Conservation (phyloP, 139 green algal genomes). For the Chlorella sp. region DNA sequence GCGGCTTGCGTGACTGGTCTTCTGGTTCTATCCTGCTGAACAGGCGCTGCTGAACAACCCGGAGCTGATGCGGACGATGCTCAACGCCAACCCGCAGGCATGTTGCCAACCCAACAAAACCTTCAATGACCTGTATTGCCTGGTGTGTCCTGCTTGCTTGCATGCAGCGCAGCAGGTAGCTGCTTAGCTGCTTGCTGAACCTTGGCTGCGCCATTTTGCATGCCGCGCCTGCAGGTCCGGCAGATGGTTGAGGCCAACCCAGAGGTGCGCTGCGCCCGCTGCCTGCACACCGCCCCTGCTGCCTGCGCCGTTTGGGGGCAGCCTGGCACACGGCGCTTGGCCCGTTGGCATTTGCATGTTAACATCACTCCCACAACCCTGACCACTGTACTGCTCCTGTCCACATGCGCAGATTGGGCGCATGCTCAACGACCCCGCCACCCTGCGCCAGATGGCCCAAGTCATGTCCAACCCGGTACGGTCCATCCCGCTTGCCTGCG, state of each 20-base stretch:
- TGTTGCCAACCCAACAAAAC: too few relatives aligned
- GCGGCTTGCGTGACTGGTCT: too few relatives aligned
- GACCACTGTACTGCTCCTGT: too few relatives aligned
- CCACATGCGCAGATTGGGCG: conserved; percentile 88
- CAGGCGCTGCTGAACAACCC: conserved; percentile 86
- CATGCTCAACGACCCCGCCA: conserved; percentile 88
- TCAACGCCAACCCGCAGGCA: conserved; percentile 75
- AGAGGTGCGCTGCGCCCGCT: conserved; percentile 63
- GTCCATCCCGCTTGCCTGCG: neutral
- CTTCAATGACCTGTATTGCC: too few relatives aligned
- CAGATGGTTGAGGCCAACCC: conserved; percentile 77
- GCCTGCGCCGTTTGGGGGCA: too few relatives aligned
- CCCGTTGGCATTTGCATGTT: too few relatives aligned
- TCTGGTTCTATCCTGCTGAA: too few relatives aligned
- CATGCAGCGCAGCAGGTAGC: too few relatives aligned
- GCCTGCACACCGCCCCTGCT: neutral
- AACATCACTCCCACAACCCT: neutral
- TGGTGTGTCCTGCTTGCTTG: too few relatives aligned
- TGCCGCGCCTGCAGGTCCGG: conserved; percentile 44
- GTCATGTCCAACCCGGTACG: conserved; percentile 85
- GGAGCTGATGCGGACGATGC: conserved; percentile 81
- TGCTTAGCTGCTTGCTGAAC: too few relatives aligned
- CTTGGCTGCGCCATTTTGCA: too few relatives aligned
- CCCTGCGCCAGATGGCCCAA: conserved; percentile 83
- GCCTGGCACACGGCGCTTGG: too few relatives aligned